Evolutionary conservation across 2,329 filamentous ascomycete genomes (phyloP).

Genomic region (Fusarium sp.): DNA sequence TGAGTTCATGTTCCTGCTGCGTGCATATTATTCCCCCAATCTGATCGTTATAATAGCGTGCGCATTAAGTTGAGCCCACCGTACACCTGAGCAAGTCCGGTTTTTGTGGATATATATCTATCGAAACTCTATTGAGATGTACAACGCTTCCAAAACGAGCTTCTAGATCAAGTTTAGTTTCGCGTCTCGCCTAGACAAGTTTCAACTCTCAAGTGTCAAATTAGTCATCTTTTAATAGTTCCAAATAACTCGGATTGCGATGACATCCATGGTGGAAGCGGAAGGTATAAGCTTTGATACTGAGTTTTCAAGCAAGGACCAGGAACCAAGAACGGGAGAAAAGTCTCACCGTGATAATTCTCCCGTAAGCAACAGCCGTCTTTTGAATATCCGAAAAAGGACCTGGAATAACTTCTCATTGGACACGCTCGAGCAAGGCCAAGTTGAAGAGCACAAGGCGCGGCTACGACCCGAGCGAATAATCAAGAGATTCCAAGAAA

Average conservation of each 20-base stretch:
- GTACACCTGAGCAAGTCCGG: neutral
- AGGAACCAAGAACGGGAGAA: neutral
- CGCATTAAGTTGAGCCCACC: neutral
- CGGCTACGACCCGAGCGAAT: slow-evolving; percentile 22
- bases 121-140: neutral
- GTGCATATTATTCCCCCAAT: neutral
- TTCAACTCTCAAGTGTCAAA: slow-evolving; percentile 4
- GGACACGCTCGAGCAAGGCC: slow-evolving; percentile 1
- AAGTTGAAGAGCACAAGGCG: neutral
- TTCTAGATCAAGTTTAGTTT: slow-evolving; percentile 21
- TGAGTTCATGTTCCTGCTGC: neutral
- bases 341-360: slow-evolving; percentile 43
- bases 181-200: slow-evolving; percentile 1
- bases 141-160: neutral
- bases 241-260: neutral
- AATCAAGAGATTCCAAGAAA: slow-evolving; percentile 14
- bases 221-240: slow-evolving; percentile 1
- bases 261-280: neutral
- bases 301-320: neutral
- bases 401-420: slow-evolving; percentile 1
- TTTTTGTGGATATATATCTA: neutral
- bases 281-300: neutral
- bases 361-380: slow-evolving; percentile 61
- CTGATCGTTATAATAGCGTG: neutral
- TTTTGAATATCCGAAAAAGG: slow-evolving; percentile 36